Base-by-base conservation (phyloP, 768 basidiomycete genomes). In the Collybiopsis luxurians region DNA sequence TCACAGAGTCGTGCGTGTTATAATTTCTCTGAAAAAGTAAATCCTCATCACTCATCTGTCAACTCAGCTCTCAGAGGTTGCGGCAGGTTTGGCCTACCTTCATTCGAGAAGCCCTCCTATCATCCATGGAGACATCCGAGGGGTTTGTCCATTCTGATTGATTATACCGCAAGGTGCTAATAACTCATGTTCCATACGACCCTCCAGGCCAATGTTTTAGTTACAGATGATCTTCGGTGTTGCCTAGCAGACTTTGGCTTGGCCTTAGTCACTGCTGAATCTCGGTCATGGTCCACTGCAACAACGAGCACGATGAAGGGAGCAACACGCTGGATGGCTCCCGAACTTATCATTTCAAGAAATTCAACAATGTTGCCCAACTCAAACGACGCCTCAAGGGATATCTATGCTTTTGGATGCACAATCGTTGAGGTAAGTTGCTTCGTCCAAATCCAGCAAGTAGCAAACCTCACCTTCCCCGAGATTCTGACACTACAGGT, bases 41-140 rank as follows among this genome's bases (percentile, higher is more conserved):
- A n/a, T n/a, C n/a, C n/a, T n/a, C n/a, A n/a, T n/a, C n/a, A 4
- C 9, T 26, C 24, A 23, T 12, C 21, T 10, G 12, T 23, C 19
- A 9, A 36, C 24, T 4, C 47, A 75, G 75, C 63, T 75, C 23
- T 49, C 67, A 45, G 74, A 75, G 49, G 60, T 73, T 17, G 69
- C 66, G 24, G 57, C 69, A 9, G 74, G 74, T 13, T 43, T 75
- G 34, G 5, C 59, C 26, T 75, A 76, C 49, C 52, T 75, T 39
- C 74, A 76, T 49, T 65, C 63, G 21, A 40, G 58, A 19, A 43
- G 57, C 24, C 56, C 57, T 4, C 56, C 43, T 27, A 56, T 66
- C 1, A 55, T 66, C 4, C 67, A 66, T 49, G 57, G 50, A 15
- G 52, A 58, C 31, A 58, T 58, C 19, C 38, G 51, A 28, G 57